Base-by-base conservation (phyloP, 257 asterid genomes). In the Agastache rugosa region DNA sequence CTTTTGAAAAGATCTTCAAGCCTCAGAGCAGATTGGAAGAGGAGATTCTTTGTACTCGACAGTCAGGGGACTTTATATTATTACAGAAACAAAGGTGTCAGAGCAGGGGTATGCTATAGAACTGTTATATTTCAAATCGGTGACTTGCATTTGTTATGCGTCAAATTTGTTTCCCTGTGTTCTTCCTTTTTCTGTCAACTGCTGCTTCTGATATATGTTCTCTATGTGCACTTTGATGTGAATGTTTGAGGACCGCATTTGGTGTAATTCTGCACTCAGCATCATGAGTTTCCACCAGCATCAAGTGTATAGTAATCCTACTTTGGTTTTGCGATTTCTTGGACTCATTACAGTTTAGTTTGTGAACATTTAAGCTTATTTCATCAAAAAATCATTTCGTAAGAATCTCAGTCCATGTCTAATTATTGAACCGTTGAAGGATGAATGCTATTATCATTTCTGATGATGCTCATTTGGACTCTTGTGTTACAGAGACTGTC, bases 21-120 rank as follows among this genome's bases (percentile, higher is more conserved):
- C 84, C 87, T 90, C 87, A 87, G 97, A 83, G 96, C 97, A 71
- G 96, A 92, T 79, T 94, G 99, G 99, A 94, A 90, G 83, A 92
- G 99, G 80, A 85, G 98, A 84, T 94, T 92, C 84, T 94, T 94
- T 81, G 85, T 94, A 66, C 96, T 94, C 25, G 98, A 92, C 87
- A 92, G 91, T 84, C 90, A 81, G 79, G 97, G 99, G 72, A 90
- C 84, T 71, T 82, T 94, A 71, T 94, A 92, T 78, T 94, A 94
- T 84, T 91, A 90, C 82, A 85, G 93, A 84, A 83, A 87, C 83
- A 90, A 87, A 82, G 97, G 96, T 84, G 82, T 78, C 80, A 86
- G 83, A 78, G 78, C 85, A 41, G 83, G 81, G 90, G 98, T 93
- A 93, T 80, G 93, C 62, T 82, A 74, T 68, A 70, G 14, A 60